These are phyloP conservation scores for Prototheca wickerhamii DNA, from an alignment of 163 green algal genomes.

Conservation along the genomic window DNA sequence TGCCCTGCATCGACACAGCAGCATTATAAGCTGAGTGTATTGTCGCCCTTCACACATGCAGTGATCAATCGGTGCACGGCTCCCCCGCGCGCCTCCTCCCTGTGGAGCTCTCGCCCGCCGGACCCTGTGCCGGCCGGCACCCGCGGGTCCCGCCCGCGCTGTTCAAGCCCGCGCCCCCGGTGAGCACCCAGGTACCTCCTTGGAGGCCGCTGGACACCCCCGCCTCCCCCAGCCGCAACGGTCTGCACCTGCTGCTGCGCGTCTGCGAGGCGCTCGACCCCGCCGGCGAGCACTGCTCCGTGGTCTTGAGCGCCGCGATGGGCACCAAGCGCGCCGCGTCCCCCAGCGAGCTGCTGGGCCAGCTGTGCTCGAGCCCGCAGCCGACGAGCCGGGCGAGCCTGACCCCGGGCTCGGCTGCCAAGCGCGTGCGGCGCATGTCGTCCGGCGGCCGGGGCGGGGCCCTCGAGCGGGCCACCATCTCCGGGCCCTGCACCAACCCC, in stretches of 20 bases:
- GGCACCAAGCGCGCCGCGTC: too few species aligned
- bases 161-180: not conserved
- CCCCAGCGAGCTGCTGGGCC: too few species aligned
- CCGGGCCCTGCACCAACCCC: constrained; percentile 27
- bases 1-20: too few species aligned
- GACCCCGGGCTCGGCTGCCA: not conserved
- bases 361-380: too few species aligned
- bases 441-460: not conserved
- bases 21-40: too few species aligned
- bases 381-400: not conserved
- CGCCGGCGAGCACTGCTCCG: not conserved
- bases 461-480: not conserved
- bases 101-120: too few species aligned
- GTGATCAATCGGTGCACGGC: not conserved
- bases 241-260: constrained; percentile 17
- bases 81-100: not conserved
- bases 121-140: too few species aligned
- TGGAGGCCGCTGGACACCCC: not conserved
- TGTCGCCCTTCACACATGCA: not conserved
- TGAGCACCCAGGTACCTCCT: not conserved
- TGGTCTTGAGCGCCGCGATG: not conserved
- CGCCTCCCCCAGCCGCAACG: not conserved
- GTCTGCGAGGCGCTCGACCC: constrained; percentile 21
- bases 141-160: not conserved
- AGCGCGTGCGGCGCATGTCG: not conserved